Conservation (phyloP, 1,284 basidiomycete genomes). For the Sporisorium exsertum region DNA sequence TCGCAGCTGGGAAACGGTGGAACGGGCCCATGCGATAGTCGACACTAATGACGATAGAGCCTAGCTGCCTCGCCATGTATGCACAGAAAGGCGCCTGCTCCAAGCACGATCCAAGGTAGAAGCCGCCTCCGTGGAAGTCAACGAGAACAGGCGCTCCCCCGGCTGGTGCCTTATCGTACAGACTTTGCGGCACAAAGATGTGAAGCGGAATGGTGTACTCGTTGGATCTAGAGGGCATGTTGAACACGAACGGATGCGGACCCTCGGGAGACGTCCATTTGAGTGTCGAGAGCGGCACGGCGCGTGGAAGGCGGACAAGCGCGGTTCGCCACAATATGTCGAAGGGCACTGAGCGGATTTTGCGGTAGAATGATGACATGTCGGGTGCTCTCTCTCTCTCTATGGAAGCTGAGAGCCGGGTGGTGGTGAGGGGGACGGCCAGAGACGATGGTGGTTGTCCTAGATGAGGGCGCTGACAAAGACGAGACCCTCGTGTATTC, state of each 20-base stretch:
- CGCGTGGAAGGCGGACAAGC: slow-evolving; percentile 44
- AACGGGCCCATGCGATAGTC: slow-evolving; percentile 65
- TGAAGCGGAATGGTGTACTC: slow-evolving; percentile 52
- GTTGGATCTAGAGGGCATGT: slow-evolving; percentile 41
- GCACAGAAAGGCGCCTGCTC: slow-evolving; percentile 59
- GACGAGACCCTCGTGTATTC: neutral
- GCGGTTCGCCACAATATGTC: slow-evolving; percentile 49
- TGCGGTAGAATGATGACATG: slow-evolving; percentile 42
- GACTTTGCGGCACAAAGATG: slow-evolving; percentile 44
- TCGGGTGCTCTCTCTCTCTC: neutral
- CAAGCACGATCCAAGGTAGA: slow-evolving; percentile 54
- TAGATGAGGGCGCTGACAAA: too few relatives aligned
- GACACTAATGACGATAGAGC: slow-evolving; percentile 53
- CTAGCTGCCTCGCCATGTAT: slow-evolving; percentile 36
- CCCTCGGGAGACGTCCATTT: slow-evolving; percentile 52
- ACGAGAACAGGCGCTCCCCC: slow-evolving; percentile 44
- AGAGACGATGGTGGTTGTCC: too few relatives aligned
- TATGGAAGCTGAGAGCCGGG: neutral
- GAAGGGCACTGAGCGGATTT: slow-evolving; percentile 42
- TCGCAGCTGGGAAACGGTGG: slow-evolving; percentile 59
- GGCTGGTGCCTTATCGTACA: slow-evolving; percentile 20
- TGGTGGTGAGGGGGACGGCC: slow-evolving; percentile 6
- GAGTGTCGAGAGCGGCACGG: slow-evolving; percentile 40
- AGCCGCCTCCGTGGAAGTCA: slow-evolving; percentile 62
- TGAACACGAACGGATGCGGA: slow-evolving; percentile 48